These are phyloP conservation scores for Cordyceps fumosorosea DNA, from an alignment of 2,329 filamentous ascomycete species.

Conservation along the genomic window DNA sequence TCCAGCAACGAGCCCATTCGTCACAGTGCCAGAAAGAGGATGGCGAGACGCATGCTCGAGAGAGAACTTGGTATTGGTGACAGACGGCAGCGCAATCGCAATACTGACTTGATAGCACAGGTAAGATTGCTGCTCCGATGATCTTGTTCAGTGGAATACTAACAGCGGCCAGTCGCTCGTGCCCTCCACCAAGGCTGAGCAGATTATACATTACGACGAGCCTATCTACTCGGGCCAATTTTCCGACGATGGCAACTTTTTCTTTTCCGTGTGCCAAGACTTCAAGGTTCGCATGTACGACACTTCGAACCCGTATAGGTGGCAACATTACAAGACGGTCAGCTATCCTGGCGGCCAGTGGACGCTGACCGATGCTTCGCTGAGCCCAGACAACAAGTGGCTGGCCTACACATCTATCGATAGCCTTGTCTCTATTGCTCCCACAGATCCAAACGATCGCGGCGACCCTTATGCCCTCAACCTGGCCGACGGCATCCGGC, in stretches of 20 bases:
- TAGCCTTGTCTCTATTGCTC: slow-evolving; percentile 74
- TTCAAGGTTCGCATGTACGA: slow-evolving; percentile 97
- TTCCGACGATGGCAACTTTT: slow-evolving; percentile 95
- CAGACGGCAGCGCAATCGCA: slow-evolving; percentile 52
- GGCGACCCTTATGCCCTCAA: slow-evolving; percentile 77
- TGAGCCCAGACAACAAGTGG: slow-evolving; percentile 87
- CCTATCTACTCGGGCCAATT: slow-evolving; percentile 95
- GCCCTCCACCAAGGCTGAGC: slow-evolving; percentile 70
- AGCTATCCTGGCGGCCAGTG: slow-evolving; percentile 81
- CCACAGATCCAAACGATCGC: slow-evolving; percentile 75
- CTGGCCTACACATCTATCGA: slow-evolving; percentile 88
- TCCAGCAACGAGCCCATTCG: slow-evolving; percentile 50
- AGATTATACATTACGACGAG: slow-evolving; percentile 78
- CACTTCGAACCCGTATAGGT: slow-evolving; percentile 89
- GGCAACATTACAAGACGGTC: slow-evolving; percentile 92
- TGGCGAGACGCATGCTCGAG: slow-evolving; percentile 68
- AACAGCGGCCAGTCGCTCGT: slow-evolving; percentile 56
- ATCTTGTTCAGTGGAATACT: neutral
- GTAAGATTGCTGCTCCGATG: slow-evolving; percentile 31
- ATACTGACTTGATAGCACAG: slow-evolving; percentile 61
- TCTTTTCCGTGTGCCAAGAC: slow-evolving; percentile 86
- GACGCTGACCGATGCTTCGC: slow-evolving; percentile 90
- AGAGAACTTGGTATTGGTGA: slow-evolving; percentile 71
- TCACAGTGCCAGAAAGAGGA: slow-evolving; percentile 43
- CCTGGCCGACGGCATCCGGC: slow-evolving; percentile 40